Evolutionary conservation across 352 stramenopile genomes (phyloP).

Genomic region (Elongisporangium undulatum): DNA sequence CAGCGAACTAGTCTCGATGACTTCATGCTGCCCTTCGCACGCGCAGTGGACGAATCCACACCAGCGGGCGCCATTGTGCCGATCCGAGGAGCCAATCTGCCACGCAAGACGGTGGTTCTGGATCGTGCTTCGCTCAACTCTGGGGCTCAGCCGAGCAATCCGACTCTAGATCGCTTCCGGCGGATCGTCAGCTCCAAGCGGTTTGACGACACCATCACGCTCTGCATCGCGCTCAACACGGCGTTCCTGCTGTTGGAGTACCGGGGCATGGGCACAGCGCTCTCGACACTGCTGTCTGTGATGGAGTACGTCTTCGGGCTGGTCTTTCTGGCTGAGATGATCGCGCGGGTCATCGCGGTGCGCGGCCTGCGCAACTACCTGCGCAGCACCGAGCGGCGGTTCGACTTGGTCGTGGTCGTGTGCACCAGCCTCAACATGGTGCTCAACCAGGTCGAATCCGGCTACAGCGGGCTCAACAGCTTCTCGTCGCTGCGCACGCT

Average conservation of each 20-base stretch:
- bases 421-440: conserved; percentile 68
- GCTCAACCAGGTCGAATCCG: conserved; percentile 51
- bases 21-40: conserved; percentile 26
- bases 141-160: not conserved
- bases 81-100: not conserved
- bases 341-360: conserved; percentile 54
- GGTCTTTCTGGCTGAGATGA: conserved; percentile 61
- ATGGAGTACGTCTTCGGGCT: conserved; percentile 70
- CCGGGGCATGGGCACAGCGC: conserved; percentile 36
- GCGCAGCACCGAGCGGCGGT: conserved; percentile 53
- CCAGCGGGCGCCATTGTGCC: not conserved
- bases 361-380: conserved; percentile 43
- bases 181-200: conserved; percentile 61
- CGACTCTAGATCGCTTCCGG: conserved; percentile 23
- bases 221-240: conserved; percentile 67
- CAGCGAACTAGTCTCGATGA: conserved; percentile 24
- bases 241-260: conserved; percentile 66
- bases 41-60: conserved; percentile 3
- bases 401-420: conserved; percentile 67
- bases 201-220: conserved; percentile 69
- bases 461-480: conserved; percentile 58
- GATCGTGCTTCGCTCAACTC: not conserved
- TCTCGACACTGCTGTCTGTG: conserved; percentile 35
- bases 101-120: too few relatives aligned
- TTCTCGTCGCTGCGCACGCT: conserved; percentile 67